These are phyloP conservation scores for Malus hybrid DNA, from an alignment of 331 rosid genomes.

Conservation along the genomic window DNA sequence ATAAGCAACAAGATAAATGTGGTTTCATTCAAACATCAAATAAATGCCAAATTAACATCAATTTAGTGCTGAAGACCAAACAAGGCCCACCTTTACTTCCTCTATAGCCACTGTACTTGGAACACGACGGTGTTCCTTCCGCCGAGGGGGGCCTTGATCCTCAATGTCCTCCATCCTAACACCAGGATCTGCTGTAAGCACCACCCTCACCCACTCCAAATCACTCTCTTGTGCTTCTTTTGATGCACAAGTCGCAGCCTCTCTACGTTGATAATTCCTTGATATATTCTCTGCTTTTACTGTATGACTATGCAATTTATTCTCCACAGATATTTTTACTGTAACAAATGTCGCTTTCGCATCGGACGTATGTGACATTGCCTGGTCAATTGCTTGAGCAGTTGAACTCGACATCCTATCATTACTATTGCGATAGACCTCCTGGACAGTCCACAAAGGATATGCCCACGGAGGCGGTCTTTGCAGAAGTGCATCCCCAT, in stretches of 20 bases:
- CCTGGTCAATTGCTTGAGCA: slow-evolving; percentile 94
- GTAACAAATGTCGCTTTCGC: slow-evolving; percentile 58
- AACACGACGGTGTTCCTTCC: slow-evolving; percentile 93
- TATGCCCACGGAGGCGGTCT: slow-evolving; percentile 99
- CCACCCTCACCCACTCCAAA: slow-evolving; percentile 80
- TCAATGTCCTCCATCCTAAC: slow-evolving; percentile 82
- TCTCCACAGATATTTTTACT: slow-evolving; percentile 51
- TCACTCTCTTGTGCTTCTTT: slow-evolving; percentile 30
- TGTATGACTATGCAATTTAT: slow-evolving; percentile 28
- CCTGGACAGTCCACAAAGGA: slow-evolving; percentile 89
- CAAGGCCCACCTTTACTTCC: slow-evolving; percentile 79
- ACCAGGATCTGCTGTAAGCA: slow-evolving; percentile 72
- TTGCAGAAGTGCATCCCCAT: slow-evolving; percentile 80
- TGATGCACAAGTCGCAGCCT: slow-evolving; percentile 6
- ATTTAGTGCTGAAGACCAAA: slow-evolving; percentile 6
- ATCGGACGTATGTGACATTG: slow-evolving; percentile 75
- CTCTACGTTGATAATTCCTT: slow-evolving; percentile 17
- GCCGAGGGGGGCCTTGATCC: slow-evolving; percentile 60
- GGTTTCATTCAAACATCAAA: not conserved
- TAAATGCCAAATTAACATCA: not conserved
- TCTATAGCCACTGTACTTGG: slow-evolving; percentile 94
- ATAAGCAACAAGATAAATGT: not conserved
- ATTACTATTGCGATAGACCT: slow-evolving; percentile 85
- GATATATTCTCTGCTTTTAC: slow-evolving; percentile 27
- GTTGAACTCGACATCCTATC: slow-evolving; percentile 96